A percentile compares a stretch with the other conserved stretches of the same genome.
Conservation (phyloP, 148 eudicot genomes). For the Rhododendron ferrugineum region DNA sequence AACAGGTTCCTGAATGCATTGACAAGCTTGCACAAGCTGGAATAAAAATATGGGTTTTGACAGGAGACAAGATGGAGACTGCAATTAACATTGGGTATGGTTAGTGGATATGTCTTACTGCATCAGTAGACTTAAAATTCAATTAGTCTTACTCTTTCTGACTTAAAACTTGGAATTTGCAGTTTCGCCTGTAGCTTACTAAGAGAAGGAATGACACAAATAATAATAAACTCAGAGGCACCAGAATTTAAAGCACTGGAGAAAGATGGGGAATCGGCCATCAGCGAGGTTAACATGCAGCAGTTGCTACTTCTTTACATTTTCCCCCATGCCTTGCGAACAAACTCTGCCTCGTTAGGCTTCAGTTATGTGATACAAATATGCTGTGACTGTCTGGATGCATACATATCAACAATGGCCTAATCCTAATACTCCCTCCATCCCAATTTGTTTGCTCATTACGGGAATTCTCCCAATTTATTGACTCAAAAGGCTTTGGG, state of each 20-base stretch:
- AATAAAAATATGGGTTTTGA: conserved; percentile 62
- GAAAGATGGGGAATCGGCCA: conserved; percentile 36
- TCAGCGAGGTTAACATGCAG: conserved; percentile 21
- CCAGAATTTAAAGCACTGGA: conserved; percentile 29
- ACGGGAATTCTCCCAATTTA: too few species aligned
- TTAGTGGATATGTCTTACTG: background rate
- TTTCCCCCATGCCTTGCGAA: background rate
- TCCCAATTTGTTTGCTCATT: too few species aligned
- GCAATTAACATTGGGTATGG: conserved; percentile 64
- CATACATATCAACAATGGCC: background rate
- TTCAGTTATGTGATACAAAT: background rate
- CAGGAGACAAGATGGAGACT: conserved; percentile 76
- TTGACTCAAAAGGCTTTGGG: too few species aligned
- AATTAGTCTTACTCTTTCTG: background rate
- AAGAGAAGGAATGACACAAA: conserved; percentile 64
- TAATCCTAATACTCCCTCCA: background rate
- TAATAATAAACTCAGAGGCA: conserved; percentile 43
- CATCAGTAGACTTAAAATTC: background rate
- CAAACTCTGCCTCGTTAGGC: background rate
- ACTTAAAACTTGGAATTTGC: conserved; percentile 8
- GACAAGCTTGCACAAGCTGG: conserved; percentile 72
- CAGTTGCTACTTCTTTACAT: background rate
- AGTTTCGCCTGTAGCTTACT: conserved; percentile 65
- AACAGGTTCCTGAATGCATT: conserved; percentile 65
- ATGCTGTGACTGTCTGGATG: background rate